Conservation (phyloP, 371 early-diverging fungal species). For the Umbelopsis sp. region DNA sequence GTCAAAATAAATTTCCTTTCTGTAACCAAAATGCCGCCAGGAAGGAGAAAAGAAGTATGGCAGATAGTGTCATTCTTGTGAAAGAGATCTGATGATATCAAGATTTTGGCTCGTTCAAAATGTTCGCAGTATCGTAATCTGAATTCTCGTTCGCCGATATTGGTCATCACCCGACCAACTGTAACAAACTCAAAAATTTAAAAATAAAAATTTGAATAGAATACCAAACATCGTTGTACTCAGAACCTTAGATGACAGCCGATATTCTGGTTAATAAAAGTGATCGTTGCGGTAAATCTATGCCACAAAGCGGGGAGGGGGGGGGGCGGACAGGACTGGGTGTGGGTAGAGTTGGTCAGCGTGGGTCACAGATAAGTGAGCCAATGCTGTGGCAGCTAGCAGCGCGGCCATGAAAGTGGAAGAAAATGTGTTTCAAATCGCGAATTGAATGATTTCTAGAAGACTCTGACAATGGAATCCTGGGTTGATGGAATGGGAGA, state of each 20-base stretch:
- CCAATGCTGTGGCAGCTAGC: no score
- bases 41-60: neutral
- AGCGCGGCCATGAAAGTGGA: no score
- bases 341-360: no score
- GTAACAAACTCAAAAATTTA: neutral
- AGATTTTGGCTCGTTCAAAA: slow-evolving; percentile 1
- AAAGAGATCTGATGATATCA: neutral
- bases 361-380: no score
- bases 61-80: neutral
- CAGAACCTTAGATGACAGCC: neutral
- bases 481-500: neutral
- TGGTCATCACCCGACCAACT: slow-evolving; percentile 8
- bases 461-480: no score
- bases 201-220: neutral
- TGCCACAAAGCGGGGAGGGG: no score
- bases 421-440: no score
- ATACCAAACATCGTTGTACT: neutral
- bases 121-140: slow-evolving; percentile 2
- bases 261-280: neutral
- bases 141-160: neutral
- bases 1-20: neutral
- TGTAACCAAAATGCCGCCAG: neutral
- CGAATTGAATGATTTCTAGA: no score
- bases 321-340: no score
- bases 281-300: no score